phyloP scores from a whole-genome alignment of 106 monocot genomes.

The Acorus calamus region DNA sequence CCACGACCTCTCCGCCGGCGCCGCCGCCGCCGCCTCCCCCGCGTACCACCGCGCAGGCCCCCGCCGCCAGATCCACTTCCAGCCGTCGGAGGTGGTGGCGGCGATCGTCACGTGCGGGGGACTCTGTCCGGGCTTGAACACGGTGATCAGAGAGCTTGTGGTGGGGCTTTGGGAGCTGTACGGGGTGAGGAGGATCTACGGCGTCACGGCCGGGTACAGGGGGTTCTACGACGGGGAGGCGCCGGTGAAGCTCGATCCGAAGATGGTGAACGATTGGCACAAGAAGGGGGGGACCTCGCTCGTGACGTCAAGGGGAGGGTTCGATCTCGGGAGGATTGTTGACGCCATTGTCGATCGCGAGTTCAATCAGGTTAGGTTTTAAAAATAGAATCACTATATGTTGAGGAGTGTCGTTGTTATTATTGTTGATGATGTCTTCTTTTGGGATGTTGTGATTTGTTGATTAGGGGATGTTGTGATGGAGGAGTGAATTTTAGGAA shows the following conservation, averaged over 20 bases:
- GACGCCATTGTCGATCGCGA: constrained; percentile 49
- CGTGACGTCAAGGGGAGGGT: constrained; percentile 67
- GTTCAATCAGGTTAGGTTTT: constrained; percentile 60
- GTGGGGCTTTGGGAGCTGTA: constrained; percentile 74
- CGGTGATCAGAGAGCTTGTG: constrained; percentile 80
- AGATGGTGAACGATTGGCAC: constrained; percentile 70
- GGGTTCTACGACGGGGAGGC: constrained; percentile 64
- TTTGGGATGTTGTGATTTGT: too few species aligned
- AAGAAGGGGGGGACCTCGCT: constrained; percentile 58
- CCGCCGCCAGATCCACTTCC: constrained; percentile 32
- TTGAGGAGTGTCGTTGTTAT: too few species aligned
- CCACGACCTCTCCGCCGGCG: constrained; percentile 34
- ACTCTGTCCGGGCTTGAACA: constrained; percentile 83
- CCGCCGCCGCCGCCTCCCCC: constrained; percentile 8
- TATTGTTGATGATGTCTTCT: too few species aligned
- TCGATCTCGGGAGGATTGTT: constrained; percentile 68
- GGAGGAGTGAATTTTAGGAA: too few species aligned
- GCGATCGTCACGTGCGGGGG: constrained; percentile 90
- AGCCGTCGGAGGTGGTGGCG: constrained; percentile 35
- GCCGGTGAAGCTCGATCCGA: constrained; percentile 43
- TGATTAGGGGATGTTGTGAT: too few species aligned
- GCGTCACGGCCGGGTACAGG: constrained; percentile 51
- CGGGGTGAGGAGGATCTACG: constrained; percentile 60
- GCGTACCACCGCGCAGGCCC: constrained; percentile 85
- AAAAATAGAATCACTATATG: too few species aligned